Evolutionary conservation across 495 filamentous ascomycete genomes (phyloP).

Genomic region (Amphirosellinia nigrospora): DNA sequence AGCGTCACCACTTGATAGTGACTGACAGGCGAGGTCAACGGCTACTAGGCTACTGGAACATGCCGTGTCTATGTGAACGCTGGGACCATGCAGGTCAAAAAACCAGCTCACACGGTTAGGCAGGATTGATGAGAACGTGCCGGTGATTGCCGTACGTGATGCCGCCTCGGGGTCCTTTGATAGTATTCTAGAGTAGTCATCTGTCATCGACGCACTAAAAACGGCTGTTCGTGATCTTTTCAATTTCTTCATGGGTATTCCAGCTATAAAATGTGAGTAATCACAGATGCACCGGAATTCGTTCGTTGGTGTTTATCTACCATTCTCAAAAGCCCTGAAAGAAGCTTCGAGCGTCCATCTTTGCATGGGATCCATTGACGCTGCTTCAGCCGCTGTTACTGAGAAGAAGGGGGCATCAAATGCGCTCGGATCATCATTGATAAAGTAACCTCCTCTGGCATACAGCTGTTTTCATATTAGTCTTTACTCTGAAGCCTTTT

Average conservation of each 20-base stretch:
- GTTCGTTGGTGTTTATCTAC: slow-evolving; percentile 6
- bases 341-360: slow-evolving; percentile 54
- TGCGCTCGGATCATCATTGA: slow-evolving; percentile 49
- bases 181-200: slow-evolving; percentile 39
- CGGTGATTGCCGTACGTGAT: slow-evolving; percentile 32
- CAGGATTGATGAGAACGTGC: slow-evolving; percentile 47
- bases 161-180: slow-evolving; percentile 38
- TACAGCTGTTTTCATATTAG: slow-evolving; percentile 6
- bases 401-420: slow-evolving; percentile 64
- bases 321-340: slow-evolving; percentile 55
- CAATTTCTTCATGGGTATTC: slow-evolving; percentile 31
- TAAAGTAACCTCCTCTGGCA: slow-evolving; percentile 39
- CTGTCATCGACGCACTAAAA: slow-evolving; percentile 39
- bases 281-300: not conserved
- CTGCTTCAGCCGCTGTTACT: slow-evolving; percentile 60
- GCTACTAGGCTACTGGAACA: slow-evolving; percentile 71
- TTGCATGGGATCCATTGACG: slow-evolving; percentile 43
- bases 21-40: slow-evolving; percentile 73
- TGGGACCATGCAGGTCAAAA: slow-evolving; percentile 50
- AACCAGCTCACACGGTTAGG: slow-evolving; percentile 61
- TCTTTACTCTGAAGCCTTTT: not conserved
- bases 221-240: slow-evolving; percentile 37
- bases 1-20: slow-evolving; percentile 59
- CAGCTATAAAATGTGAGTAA: slow-evolving; percentile 25
- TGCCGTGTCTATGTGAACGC: slow-evolving; percentile 76